Evolutionary conservation across 257 asterid genomes (phyloP).

Genomic region (Lycium barbarum): DNA sequence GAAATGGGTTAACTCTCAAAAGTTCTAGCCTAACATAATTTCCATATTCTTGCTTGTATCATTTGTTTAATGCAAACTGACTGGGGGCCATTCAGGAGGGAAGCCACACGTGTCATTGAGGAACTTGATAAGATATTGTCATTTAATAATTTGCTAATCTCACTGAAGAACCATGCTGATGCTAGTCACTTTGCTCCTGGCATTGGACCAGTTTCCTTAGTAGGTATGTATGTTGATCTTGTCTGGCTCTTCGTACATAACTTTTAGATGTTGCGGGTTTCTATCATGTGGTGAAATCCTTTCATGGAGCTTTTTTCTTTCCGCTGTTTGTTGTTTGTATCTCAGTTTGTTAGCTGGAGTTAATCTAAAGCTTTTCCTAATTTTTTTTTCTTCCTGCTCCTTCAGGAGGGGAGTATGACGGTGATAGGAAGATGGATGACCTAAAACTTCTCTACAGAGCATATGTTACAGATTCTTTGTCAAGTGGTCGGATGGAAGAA

Average conservation of each 20-base stretch:
- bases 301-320: constrained; percentile 27
- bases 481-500: constrained; percentile 88
- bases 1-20: background rate
- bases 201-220: constrained; percentile 75
- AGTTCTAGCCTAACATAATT: background rate
- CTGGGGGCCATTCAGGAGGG: constrained; percentile 51
- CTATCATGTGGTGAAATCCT: constrained; percentile 17
- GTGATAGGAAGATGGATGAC: constrained; percentile 79
- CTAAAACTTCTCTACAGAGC: constrained; percentile 83
- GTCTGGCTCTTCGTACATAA: constrained; percentile 25
- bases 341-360: constrained; percentile 34
- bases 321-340: constrained; percentile 25
- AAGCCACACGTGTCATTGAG: constrained; percentile 54
- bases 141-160: constrained; percentile 71
- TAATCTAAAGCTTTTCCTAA: constrained; percentile 28
- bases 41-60: background rate
- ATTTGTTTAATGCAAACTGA: background rate
- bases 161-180: constrained; percentile 80
- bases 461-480: constrained; percentile 71
- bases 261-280: constrained; percentile 30
- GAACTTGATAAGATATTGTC: constrained; percentile 84
- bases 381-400: constrained; percentile 32
- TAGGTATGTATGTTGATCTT: constrained; percentile 55
- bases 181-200: constrained; percentile 85
- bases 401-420: constrained; percentile 83